Evolutionary conservation across 208 protist species (phyloP).

Genomic region (Acanthamoeba culbertsoni): DNA sequence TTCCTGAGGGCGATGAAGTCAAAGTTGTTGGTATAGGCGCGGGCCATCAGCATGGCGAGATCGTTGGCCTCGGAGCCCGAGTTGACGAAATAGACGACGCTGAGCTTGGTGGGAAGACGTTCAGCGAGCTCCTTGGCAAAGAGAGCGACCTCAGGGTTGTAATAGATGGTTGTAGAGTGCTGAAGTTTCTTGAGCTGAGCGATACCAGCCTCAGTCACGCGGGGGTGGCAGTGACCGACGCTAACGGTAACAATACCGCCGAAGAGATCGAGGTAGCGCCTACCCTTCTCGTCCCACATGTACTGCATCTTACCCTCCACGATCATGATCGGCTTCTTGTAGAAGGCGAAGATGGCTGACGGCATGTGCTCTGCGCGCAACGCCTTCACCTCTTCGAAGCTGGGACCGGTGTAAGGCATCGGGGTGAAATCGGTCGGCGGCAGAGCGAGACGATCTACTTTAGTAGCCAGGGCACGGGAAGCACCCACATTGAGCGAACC

Average conservation of each 20-base stretch:
- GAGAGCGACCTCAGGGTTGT: conserved; percentile 66
- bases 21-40: conserved; percentile 63
- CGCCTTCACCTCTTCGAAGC: conserved; percentile 36
- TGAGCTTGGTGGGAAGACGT: conserved; percentile 67
- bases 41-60: conserved; percentile 80
- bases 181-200: conserved; percentile 78
- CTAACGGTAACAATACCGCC: conserved; percentile 68
- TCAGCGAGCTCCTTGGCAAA: conserved; percentile 72
- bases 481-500: not conserved
- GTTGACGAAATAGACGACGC: conserved; percentile 85
- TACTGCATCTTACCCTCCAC: conserved; percentile 77
- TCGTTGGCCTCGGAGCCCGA: conserved; percentile 88
- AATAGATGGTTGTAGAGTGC: conserved; percentile 82
- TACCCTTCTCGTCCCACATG: conserved; percentile 73
- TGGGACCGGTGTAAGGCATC: conserved; percentile 20
- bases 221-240: conserved; percentile 83
- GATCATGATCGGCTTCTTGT: conserved; percentile 77
- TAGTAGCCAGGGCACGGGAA: not conserved
- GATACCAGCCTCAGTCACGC: conserved; percentile 73
- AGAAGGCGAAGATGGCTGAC: conserved; percentile 69
- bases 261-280: conserved; percentile 67
- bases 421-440: conserved; percentile 8
- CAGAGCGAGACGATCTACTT: not conserved
- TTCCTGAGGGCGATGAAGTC: conserved; percentile 23
- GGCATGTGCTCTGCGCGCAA: conserved; percentile 53